phyloP scores from a whole-genome alignment of 73 alveolate species.

The Paramecium biaurelia region DNA sequence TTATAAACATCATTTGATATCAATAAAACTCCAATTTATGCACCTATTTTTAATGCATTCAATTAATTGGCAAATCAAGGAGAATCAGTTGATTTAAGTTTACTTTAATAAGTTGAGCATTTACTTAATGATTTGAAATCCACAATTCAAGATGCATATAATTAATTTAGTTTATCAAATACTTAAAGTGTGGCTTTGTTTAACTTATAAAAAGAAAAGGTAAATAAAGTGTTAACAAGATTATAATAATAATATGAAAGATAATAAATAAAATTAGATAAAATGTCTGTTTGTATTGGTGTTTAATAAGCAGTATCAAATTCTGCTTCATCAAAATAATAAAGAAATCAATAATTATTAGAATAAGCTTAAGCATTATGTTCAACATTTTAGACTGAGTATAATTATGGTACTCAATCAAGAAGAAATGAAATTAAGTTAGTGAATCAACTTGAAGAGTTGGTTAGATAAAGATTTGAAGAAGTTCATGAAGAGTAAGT shows the following conservation, averaged over 20 bases:
- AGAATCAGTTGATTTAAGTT: background rate
- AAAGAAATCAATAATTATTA: background rate
- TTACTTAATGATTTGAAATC: background rate
- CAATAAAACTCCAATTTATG: background rate
- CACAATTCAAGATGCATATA: background rate
- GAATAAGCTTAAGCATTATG: constrained; percentile 25
- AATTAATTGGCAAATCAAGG: background rate
- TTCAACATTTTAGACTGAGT: background rate
- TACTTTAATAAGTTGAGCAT: background rate
- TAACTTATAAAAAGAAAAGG: background rate
- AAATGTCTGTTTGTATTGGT: background rate
- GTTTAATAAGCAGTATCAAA: background rate
- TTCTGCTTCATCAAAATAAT: background rate
- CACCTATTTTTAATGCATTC: background rate
- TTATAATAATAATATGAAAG: background rate
- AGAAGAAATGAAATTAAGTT: constrained; percentile 4
- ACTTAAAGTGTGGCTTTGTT: background rate
- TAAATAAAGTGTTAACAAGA: background rate
- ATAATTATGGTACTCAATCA: background rate
- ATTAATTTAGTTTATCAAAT: background rate
- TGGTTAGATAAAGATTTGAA: constrained; percentile 25
- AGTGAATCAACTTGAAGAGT: background rate
- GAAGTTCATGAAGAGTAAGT: background rate
- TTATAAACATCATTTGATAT: background rate
- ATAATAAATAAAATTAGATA: background rate